Evolutionary conservation across 495 filamentous ascomycete species (phyloP).

Genomic region (Penicillium lividum): DNA sequence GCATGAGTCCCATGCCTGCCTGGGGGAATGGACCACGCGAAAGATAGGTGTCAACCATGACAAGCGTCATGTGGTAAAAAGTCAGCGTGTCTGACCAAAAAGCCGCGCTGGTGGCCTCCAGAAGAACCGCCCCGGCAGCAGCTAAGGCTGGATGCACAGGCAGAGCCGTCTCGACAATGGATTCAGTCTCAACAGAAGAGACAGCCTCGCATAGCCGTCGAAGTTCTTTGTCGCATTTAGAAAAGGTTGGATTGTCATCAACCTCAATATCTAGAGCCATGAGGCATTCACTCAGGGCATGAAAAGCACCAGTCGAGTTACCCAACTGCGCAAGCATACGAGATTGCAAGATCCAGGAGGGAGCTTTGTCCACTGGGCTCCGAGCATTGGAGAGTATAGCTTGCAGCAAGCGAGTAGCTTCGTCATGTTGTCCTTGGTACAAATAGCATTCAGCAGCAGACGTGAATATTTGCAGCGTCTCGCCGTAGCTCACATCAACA

Average conservation of each 20-base stretch:
- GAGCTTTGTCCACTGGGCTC: conserved; percentile 12
- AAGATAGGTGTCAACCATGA: conserved; percentile 64
- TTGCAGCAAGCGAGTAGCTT: conserved; percentile 7
- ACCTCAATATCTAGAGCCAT: not conserved
- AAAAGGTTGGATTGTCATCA: conserved; percentile 3
- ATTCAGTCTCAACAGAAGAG: not conserved
- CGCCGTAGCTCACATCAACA: conserved; percentile 6
- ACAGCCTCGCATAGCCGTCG: conserved; percentile 11
- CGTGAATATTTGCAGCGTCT: conserved; percentile 7
- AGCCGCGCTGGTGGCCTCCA: conserved; percentile 69
- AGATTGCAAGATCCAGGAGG: conserved; percentile 11
- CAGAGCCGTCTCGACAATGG: conserved; percentile 19
- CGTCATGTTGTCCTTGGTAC: not conserved
- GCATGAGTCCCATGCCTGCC: conserved; percentile 37
- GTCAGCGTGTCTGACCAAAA: conserved; percentile 73
- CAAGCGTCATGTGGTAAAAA: conserved; percentile 70
- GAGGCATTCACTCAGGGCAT: conserved; percentile 3
- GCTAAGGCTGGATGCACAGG: conserved; percentile 39
- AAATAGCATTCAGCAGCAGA: conserved; percentile 8
- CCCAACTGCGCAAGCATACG: conserved; percentile 12
- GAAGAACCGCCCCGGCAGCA: conserved; percentile 64
- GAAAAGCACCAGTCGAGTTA: conserved; percentile 10
- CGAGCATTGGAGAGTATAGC: conserved; percentile 10
- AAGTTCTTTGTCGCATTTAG: conserved; percentile 9
- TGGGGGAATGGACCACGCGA: not conserved